phyloP scores from a whole-genome alignment of 2,329 filamentous ascomycete genomes.

The Penicillium sp. region DNA sequence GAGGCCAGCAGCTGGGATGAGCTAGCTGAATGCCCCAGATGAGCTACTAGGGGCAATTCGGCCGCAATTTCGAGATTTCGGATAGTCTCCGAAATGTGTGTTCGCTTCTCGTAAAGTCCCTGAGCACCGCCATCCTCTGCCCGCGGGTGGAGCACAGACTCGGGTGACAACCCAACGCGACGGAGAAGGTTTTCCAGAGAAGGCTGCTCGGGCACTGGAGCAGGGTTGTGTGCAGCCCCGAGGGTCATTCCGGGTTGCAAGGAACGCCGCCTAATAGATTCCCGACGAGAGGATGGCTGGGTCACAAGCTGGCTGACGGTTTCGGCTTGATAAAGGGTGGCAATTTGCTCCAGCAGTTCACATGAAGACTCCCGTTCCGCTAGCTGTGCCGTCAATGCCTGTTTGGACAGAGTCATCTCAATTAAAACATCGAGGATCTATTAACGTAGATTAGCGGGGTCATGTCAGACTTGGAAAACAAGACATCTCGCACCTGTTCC shows the following conservation, averaged over 20 bases:
- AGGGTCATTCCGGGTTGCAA: constrained; percentile 21
- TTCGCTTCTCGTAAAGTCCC: constrained; percentile 31
- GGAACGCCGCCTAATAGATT: constrained; percentile 29
- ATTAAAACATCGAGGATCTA: constrained; percentile 36
- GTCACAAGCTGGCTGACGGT: constrained; percentile 20
- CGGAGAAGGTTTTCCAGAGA: constrained; percentile 34
- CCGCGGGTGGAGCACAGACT: constrained; percentile 27
- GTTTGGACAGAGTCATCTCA: constrained; percentile 35
- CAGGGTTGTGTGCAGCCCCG: constrained; percentile 14
- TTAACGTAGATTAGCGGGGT: neutral
- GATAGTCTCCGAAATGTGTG: constrained; percentile 29
- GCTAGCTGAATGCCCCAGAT: constrained; percentile 31
- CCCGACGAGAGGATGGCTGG: constrained; percentile 26
- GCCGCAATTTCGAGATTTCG: constrained; percentile 28
- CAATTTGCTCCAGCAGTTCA: constrained; percentile 33
- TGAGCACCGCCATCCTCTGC: constrained; percentile 17
- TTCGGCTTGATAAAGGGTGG: constrained; percentile 33
- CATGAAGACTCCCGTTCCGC: constrained; percentile 36
- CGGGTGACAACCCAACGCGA: constrained; percentile 32
- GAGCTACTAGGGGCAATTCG: constrained; percentile 32
- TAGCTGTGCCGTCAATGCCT: constrained; percentile 29
- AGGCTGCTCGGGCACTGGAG: constrained; percentile 21
- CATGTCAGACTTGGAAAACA: neutral
- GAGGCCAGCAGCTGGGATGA: constrained; percentile 35
- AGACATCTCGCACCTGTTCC: constrained; percentile 30